phyloP scores from a whole-genome alignment of 495 filamentous ascomycete species.

The Penicillium riverlandense region DNA sequence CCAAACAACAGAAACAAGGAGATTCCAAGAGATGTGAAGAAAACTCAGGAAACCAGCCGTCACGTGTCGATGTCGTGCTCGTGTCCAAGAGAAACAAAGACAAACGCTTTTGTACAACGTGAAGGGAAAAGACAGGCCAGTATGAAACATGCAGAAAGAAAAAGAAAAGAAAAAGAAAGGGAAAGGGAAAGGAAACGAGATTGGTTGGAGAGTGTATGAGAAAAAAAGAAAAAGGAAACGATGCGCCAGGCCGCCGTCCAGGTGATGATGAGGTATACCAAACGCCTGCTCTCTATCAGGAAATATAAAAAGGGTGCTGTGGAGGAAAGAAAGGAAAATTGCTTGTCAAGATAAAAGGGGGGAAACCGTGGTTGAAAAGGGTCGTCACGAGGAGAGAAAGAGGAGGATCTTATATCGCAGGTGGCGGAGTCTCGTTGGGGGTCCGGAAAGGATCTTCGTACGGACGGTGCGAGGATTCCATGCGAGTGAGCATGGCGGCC shows the following conservation, averaged over 20 bases:
- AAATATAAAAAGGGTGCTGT: constrained; percentile 30
- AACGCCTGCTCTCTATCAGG: constrained; percentile 43
- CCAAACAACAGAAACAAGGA: constrained; percentile 9
- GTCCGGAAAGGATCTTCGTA: constrained; percentile 27
- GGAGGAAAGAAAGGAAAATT: constrained; percentile 3
- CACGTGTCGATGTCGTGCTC: constrained; percentile 10
- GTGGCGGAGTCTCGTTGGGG: constrained; percentile 28
- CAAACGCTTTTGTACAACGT: constrained; percentile 37
- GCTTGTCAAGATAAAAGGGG: no score
- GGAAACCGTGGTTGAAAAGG: constrained; percentile 9
- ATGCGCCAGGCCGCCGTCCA: constrained; percentile 29
- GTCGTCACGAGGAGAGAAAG: constrained; percentile 13
- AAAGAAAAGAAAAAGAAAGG: constrained; percentile 5
- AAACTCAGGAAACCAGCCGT: constrained; percentile 8
- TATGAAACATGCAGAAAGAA: constrained; percentile 15
- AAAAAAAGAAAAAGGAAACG: constrained; percentile 7
- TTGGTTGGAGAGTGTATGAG: constrained; percentile 2
- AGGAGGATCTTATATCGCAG: constrained; percentile 21
- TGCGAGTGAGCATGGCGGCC: constrained; percentile 70
- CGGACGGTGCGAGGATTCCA: constrained; percentile 60
- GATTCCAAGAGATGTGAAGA: constrained; percentile 7
- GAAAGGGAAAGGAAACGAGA: not conserved
- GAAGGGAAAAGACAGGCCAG: constrained; percentile 5
- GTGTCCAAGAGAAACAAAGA: constrained; percentile 2
- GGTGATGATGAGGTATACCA: constrained; percentile 23